Conservation (phyloP, 345 rosid genomes). For the Melastoma malabathricum region DNA sequence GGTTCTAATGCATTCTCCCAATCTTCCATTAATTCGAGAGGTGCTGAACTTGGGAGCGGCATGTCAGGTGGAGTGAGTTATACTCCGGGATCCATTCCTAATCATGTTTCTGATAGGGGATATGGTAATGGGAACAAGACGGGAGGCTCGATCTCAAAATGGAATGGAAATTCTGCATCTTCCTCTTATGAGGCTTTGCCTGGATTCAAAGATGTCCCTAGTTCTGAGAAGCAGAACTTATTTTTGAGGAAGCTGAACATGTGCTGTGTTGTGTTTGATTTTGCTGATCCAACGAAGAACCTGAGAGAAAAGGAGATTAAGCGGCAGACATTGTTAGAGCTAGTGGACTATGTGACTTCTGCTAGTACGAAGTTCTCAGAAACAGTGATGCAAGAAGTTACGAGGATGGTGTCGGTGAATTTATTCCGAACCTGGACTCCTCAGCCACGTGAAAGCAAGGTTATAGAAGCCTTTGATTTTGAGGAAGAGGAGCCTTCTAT, state of each 20-base stretch:
- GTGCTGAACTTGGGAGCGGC: slow-evolving; percentile 4
- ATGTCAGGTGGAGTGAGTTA: slow-evolving; percentile 1
- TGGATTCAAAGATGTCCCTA: slow-evolving; percentile 14
- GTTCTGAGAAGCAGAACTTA: slow-evolving; percentile 13
- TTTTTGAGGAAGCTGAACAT: slow-evolving; percentile 12
- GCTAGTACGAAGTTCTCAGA: slow-evolving; percentile 12
- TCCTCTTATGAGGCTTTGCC: slow-evolving; percentile 16
- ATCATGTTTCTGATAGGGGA: slow-evolving; percentile 7
- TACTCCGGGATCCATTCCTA: slow-evolving; percentile 1
- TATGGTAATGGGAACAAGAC: slow-evolving; percentile 8
- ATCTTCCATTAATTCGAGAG: slow-evolving; percentile 5
- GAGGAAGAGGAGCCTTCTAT: slow-evolving; percentile 16
- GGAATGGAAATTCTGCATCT: slow-evolving; percentile 7
- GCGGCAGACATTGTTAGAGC: slow-evolving; percentile 13
- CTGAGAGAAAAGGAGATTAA: slow-evolving; percentile 14
- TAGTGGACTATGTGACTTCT: slow-evolving; percentile 14
- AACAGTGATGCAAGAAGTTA: slow-evolving; percentile 11
- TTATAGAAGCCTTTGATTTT: slow-evolving; percentile 10
- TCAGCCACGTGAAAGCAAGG: slow-evolving; percentile 12
- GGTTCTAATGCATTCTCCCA: slow-evolving; percentile 6
- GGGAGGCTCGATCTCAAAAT: slow-evolving; percentile 4
- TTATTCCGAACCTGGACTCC: slow-evolving; percentile 10
- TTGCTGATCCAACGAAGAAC: slow-evolving; percentile 14
- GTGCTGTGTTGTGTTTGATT: slow-evolving; percentile 8
- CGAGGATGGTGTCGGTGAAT: slow-evolving; percentile 10